Evolutionary conservation across 2,329 filamentous ascomycete species (phyloP).

Genomic region (Colletotrichum cuscutae): DNA sequence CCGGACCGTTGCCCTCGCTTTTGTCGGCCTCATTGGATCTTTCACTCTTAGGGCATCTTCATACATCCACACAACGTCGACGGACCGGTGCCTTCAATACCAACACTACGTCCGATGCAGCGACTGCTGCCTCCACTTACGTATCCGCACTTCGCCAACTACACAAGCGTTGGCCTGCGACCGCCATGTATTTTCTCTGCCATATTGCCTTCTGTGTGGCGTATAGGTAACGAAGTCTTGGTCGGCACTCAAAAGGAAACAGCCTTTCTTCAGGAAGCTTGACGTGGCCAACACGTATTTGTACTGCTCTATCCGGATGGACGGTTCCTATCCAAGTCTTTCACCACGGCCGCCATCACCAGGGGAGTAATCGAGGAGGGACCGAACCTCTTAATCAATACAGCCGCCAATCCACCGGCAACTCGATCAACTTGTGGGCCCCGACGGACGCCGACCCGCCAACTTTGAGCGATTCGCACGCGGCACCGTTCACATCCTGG

Average conservation of each 20-base stretch:
- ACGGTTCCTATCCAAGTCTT: constrained; percentile 7
- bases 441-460: constrained; percentile 5
- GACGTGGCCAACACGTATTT: neutral
- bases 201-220: neutral
- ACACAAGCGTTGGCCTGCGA: constrained; percentile 19
- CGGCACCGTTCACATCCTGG: constrained; percentile 12
- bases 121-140: neutral
- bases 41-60: neutral
- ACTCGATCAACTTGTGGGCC: constrained; percentile 13
- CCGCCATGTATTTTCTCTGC: constrained; percentile 21
- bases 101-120: neutral
- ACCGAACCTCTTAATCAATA: neutral
- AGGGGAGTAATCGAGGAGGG: constrained; percentile 4
- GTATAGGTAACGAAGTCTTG: constrained; percentile 1
- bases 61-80: neutral
- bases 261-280: neutral
- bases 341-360: constrained; percentile 7
- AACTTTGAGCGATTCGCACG: neutral
- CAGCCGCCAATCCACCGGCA: neutral
- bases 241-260: constrained; percentile 18
- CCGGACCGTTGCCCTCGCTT: neutral
- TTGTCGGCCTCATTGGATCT: constrained; percentile 4
- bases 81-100: neutral
- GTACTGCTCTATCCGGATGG: neutral
- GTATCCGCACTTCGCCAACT: neutral